Evolutionary conservation across 129 eudicot genomes (phyloP).

Genomic region (Deinandra increscens): DNA sequence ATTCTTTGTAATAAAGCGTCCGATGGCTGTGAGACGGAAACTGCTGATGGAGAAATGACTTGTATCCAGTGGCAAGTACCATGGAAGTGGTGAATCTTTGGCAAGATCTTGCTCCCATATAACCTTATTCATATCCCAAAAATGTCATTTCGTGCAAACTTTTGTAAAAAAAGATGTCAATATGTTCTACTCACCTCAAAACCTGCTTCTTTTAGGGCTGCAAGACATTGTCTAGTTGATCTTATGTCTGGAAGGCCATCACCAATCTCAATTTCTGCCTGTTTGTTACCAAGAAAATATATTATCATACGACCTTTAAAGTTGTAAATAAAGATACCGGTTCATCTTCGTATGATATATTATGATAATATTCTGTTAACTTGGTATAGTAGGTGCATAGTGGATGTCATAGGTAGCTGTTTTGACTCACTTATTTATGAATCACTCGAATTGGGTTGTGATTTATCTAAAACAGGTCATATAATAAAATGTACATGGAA

Average conservation of each 20-base stretch:
- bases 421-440: not conserved
- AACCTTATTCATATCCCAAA: slow-evolving; percentile 45
- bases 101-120: slow-evolving; percentile 75
- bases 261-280: slow-evolving; percentile 95
- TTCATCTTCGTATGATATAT: not conserved
- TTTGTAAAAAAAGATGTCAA: not conserved
- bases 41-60: slow-evolving; percentile 69
- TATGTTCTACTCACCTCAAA: slow-evolving; percentile 63
- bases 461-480: not conserved
- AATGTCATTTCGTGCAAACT: not conserved
- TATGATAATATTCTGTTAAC: not conserved
- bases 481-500: not conserved
- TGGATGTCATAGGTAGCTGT: not conserved
- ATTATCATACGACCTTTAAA: slow-evolving; percentile 4
- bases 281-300: slow-evolving; percentile 31
- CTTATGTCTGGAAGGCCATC: slow-evolving; percentile 92
- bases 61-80: slow-evolving; percentile 81
- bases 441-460: not conserved
- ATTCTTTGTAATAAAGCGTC: slow-evolving; percentile 81
- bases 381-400: not conserved
- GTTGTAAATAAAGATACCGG: not conserved
- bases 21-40: slow-evolving; percentile 79
- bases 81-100: slow-evolving; percentile 63
- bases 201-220: slow-evolving; percentile 83
- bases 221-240: slow-evolving; percentile 70